Evolutionary conservation across 306 rosid species (phyloP), one percentile per base, ranked within the genome.

Genomic region (Vicia sativa): DNA sequence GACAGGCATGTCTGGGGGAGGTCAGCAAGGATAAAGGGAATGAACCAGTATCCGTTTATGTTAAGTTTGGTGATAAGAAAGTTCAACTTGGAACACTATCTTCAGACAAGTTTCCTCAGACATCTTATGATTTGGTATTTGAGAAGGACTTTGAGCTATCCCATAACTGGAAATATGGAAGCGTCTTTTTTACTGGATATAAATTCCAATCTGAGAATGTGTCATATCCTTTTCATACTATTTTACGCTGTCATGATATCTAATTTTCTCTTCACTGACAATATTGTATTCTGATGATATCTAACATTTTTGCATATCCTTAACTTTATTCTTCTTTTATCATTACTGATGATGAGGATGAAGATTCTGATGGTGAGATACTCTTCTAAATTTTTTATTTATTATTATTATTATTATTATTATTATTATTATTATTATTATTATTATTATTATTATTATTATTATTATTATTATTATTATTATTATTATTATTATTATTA

Each of bases 161-260:
- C 41, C 91, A 90, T 68, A 85, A 70, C 76, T 73, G 85, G 81
- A 80, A 87, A 84, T 73, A 77, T 73, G 91, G 95, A 62, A 83
- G 95, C n/a, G 79, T 90, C 52, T 76, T 76, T 81, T 80, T 87
- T 65, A 60, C 67, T 4, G 95, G 95, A 78, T 85, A 76, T 64
- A 72, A 18, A 68, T 49, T 75, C 8, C 18, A 10, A 50, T 19
- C 41, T 48, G 53, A 29, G 21, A 3, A 28, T 65, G 63, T 72
- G 25, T 43, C 78, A 74, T 89, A 86, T 86, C 86, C 91, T 89
- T 78, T 48, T 61, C 59, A 54, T 66, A 16, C 34, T 7, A n/a
- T 35, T 39, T 56, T 44, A 55, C 41, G 15, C 74, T 67, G 78
- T 71, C 55, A 44, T 48, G 46, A 11, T 29, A 58, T 77, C 13